Evolutionary conservation across 495 filamentous ascomycete species (phyloP).

Genomic region (Neurospora sp.): DNA sequence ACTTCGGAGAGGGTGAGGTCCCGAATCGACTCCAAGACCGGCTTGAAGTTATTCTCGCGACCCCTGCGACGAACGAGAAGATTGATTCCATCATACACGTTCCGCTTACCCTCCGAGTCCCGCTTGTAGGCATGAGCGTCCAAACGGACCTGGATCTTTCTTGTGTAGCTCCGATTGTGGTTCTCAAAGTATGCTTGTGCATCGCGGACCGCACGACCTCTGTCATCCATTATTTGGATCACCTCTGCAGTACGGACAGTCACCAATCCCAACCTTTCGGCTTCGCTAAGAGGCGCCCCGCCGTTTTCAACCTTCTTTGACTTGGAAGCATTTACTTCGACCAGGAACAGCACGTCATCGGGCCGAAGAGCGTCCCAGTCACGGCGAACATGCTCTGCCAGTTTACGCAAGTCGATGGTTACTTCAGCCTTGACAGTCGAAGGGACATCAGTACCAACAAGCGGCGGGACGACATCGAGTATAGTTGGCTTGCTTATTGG

Average conservation of each 20-base stretch:
- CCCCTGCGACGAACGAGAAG: constrained; percentile 74
- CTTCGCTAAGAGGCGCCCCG: constrained; percentile 37
- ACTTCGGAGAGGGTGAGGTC: constrained; percentile 78
- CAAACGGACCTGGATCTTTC: constrained; percentile 70
- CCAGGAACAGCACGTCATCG: constrained; percentile 84
- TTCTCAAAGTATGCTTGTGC: constrained; percentile 32
- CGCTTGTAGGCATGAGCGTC: constrained; percentile 70
- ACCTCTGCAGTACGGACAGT: constrained; percentile 77
- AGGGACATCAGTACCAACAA: constrained; percentile 79
- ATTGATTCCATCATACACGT: constrained; percentile 81
- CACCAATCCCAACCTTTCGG: constrained; percentile 53
- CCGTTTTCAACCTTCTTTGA: constrained; percentile 47
- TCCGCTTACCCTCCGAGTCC: constrained; percentile 67
- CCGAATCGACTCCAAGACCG: constrained; percentile 83
- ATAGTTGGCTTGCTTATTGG: constrained; percentile 81
- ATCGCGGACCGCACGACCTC: constrained; percentile 66
- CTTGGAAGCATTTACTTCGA: constrained; percentile 56
- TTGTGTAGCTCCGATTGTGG: constrained; percentile 37
- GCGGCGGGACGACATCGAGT: constrained; percentile 72
- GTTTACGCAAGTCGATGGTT: constrained; percentile 69
- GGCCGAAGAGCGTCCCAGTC: constrained; percentile 89
- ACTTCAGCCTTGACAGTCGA: constrained; percentile 81
- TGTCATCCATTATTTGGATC: constrained; percentile 80
- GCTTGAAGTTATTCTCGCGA: constrained; percentile 95
- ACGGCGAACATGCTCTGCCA: constrained; percentile 61